phyloP scores from a whole-genome alignment of 352 stramenopile genomes.

The Plasmopara halstedii region DNA sequence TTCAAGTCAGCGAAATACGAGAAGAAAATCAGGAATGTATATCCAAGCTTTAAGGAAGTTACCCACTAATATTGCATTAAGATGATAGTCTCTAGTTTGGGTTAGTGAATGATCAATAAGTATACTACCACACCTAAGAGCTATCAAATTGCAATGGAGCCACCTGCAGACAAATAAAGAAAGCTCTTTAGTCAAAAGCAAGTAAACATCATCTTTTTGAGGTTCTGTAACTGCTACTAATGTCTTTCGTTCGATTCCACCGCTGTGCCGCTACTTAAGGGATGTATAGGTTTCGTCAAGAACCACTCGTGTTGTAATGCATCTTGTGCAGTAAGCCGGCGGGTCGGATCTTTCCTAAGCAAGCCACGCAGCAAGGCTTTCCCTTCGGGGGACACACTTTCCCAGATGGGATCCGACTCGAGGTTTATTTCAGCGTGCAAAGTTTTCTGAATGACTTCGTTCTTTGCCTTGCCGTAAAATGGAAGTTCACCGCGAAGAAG shows the following conservation, averaged over 20 bases:
- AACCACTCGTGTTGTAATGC: conserved; percentile 85
- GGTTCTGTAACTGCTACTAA: neutral
- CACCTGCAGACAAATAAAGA: no score
- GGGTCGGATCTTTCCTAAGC: conserved; percentile 77
- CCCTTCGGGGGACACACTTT: conserved; percentile 41
- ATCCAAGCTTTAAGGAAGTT: no score
- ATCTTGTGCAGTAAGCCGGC: conserved; percentile 71
- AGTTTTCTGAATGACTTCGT: conserved; percentile 91
- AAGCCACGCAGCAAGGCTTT: conserved; percentile 71
- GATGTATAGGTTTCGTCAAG: conserved; percentile 11
- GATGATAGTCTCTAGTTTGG: no score
- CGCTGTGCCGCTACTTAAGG: conserved; percentile 9
- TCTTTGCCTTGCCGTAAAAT: conserved; percentile 88
- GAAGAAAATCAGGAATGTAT: no score
- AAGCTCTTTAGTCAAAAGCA: neutral
- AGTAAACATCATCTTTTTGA: no score
- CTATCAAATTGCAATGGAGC: no score
- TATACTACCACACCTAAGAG: no score
- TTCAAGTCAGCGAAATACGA: no score
- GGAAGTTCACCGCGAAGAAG: conserved; percentile 83
- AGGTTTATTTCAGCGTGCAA: conserved; percentile 81
- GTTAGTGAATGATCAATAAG: no score
- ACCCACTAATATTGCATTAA: no score
- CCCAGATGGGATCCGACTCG: conserved; percentile 50
- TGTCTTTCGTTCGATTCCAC: conserved; percentile 7